phyloP scores from a whole-genome alignment of 768 basidiomycete genomes.

The Cystobasidium onofrii region DNA sequence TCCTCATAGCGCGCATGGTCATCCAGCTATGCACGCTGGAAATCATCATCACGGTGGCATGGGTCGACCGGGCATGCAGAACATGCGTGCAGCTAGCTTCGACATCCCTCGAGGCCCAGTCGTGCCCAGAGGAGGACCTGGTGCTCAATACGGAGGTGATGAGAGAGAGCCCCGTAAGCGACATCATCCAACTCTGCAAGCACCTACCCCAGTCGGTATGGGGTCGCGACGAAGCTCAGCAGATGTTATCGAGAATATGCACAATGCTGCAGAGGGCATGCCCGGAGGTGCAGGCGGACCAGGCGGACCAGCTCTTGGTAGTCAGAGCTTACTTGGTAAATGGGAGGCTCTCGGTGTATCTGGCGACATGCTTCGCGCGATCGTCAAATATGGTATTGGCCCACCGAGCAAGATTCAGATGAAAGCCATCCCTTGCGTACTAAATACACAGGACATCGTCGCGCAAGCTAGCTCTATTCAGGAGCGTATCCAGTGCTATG shows the following conservation, averaged over 20 bases:
- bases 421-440: conserved; percentile 85
- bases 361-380: conserved; percentile 27
- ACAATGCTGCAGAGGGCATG: conserved; percentile 27
- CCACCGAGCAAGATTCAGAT: conserved; percentile 99
- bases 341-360: conserved; percentile 26
- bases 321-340: conserved; percentile 20
- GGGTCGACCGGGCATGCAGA: conserved; percentile 4
- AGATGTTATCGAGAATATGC: conserved; percentile 29
- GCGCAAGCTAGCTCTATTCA: conserved; percentile 98
- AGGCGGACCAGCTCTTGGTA: conserved; percentile 20
- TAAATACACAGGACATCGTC: conserved; percentile 83
- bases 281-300: conserved; percentile 1
- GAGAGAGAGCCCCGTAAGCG: conserved; percentile 19
- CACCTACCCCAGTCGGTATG: conserved; percentile 28
- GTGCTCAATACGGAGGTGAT: background rate
- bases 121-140: conserved; percentile 1
- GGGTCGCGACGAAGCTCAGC: conserved; percentile 15
- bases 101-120: conserved; percentile 25
- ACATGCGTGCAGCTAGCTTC: conserved; percentile 1
- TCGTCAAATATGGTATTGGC: conserved; percentile 31
- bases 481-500: conserved; percentile 94
- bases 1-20: background rate
- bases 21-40: background rate
- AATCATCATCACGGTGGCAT: conserved; percentile 5
- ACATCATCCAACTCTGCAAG: conserved; percentile 5